These are phyloP conservation scores for Septoria linicola DNA, from an alignment of 2,329 filamentous ascomycete species.

Conservation along the genomic window DNA sequence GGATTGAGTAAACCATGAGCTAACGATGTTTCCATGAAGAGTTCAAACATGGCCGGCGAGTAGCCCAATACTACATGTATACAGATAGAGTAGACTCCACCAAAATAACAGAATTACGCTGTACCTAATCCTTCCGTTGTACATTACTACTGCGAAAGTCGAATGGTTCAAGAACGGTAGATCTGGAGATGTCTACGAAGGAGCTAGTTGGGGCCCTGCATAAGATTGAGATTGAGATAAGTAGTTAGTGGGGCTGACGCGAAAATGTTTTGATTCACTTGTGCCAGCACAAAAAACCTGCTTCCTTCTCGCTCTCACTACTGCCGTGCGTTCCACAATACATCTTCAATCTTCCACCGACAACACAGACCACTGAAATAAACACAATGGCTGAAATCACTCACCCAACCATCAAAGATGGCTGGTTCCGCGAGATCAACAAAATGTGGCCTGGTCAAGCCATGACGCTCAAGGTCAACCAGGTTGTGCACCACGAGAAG, in stretches of 20 bases:
- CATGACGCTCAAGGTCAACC: slow-evolving; percentile 97
- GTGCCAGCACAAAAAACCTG: not conserved
- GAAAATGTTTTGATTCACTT: not conserved
- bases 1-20: no score
- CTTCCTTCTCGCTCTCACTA: not conserved
- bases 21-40: no score
- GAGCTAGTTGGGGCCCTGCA: no score
- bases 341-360: not conserved
- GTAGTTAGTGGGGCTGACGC: not conserved
- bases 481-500: slow-evolving; percentile 98
- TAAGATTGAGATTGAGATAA: no score
- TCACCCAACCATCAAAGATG: slow-evolving; percentile 86
- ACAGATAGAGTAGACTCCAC: no score
- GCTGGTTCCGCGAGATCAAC: slow-evolving; percentile 99
- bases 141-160: no score
- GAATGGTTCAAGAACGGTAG: no score
- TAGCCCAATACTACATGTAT: no score
- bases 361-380: not conserved
- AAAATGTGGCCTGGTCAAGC: slow-evolving; percentile 99
- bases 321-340: not conserved
- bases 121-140: no score
- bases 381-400: slow-evolving; percentile 64
- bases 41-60: no score
- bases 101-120: no score
- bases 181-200: not conserved